Conservation (phyloP, 169 alveolate genomes). For the Condylostoma magnum region DNA sequence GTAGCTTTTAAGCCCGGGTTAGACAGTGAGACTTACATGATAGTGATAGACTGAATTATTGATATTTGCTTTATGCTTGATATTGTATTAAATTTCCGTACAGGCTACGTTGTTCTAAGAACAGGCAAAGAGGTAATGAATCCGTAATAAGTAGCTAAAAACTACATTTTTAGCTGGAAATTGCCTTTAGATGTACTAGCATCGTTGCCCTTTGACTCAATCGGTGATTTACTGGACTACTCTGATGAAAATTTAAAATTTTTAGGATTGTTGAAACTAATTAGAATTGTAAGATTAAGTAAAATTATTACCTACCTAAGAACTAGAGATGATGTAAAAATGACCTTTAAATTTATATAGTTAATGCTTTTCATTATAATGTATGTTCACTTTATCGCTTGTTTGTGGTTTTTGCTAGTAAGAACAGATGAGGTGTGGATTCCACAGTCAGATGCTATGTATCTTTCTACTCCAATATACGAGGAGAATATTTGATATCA, state of each 20-base stretch:
- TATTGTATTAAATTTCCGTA: slow-evolving; percentile 41
- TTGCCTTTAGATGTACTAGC: slow-evolving; percentile 44
- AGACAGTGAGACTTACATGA: not conserved
- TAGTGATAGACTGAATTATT: slow-evolving; percentile 25
- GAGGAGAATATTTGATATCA: slow-evolving; percentile 28
- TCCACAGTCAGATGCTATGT: slow-evolving; percentile 25
- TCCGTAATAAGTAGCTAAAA: slow-evolving; percentile 22
- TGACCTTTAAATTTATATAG: slow-evolving; percentile 21
- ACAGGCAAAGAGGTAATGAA: slow-evolving; percentile 42
- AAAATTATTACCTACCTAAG: slow-evolving; percentile 32
- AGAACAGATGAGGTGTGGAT: slow-evolving; percentile 28
- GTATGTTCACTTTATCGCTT: slow-evolving; percentile 34
- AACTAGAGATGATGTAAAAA: slow-evolving; percentile 24
- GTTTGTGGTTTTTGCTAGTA: slow-evolving; percentile 38
- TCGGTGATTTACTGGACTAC: not conserved
- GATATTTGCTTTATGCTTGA: slow-evolving; percentile 35
- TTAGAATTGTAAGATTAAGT: slow-evolving; percentile 36
- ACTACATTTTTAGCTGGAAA: slow-evolving; percentile 30
- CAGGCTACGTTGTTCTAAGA: slow-evolving; percentile 5
- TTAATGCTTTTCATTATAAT: slow-evolving; percentile 33
- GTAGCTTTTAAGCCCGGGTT: not conserved
- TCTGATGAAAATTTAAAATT: not conserved
- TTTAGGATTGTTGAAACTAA: slow-evolving; percentile 39
- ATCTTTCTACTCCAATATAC: not conserved
- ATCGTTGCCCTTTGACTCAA: slow-evolving; percentile 32